Conservation (phyloP, 805 yeast species). For the Candida vaughaniae region DNA sequence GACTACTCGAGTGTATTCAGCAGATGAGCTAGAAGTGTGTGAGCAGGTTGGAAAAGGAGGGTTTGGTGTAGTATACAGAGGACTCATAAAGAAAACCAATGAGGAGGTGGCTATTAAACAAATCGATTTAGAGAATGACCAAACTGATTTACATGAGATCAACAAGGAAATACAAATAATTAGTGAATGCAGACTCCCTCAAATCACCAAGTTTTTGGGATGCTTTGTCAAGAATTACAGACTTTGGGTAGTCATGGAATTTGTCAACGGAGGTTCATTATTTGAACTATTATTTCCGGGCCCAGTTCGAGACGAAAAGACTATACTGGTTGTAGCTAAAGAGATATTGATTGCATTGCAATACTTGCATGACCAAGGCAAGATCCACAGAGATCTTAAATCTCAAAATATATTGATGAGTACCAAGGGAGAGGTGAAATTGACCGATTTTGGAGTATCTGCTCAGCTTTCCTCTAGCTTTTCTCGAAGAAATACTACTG, state of each 20-base stretch:
- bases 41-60: slow-evolving; percentile 74
- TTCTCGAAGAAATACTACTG: slow-evolving; percentile 44
- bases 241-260: slow-evolving; percentile 82
- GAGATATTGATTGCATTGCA: slow-evolving; percentile 60
- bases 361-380: slow-evolving; percentile 68
- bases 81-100: slow-evolving; percentile 44
- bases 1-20: slow-evolving; percentile 22
- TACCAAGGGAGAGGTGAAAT: slow-evolving; percentile 38
- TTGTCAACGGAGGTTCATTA: slow-evolving; percentile 74
- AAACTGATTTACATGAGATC: slow-evolving; percentile 63
- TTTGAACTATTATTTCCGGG: slow-evolving; percentile 61
- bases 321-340: slow-evolving; percentile 51
- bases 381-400: slow-evolving; percentile 64
- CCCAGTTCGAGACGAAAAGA: slow-evolving; percentile 52
- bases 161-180: slow-evolving; percentile 70
- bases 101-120: slow-evolving; percentile 59
- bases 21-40: slow-evolving; percentile 42
- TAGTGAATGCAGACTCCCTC: slow-evolving; percentile 61
- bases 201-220: slow-evolving; percentile 68
- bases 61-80: slow-evolving; percentile 74
- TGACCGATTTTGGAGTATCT: slow-evolving; percentile 47
- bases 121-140: slow-evolving; percentile 70
- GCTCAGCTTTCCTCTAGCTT: slow-evolving; percentile 43
- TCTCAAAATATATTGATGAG: slow-evolving; percentile 40
- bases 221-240: slow-evolving; percentile 68